Percentiles rank a stretch among this genome's conserved stretches.
phyloP scores from a whole-genome alignment of 2,329 filamentous ascomycete species.

The Penicillium brevicompactum region DNA sequence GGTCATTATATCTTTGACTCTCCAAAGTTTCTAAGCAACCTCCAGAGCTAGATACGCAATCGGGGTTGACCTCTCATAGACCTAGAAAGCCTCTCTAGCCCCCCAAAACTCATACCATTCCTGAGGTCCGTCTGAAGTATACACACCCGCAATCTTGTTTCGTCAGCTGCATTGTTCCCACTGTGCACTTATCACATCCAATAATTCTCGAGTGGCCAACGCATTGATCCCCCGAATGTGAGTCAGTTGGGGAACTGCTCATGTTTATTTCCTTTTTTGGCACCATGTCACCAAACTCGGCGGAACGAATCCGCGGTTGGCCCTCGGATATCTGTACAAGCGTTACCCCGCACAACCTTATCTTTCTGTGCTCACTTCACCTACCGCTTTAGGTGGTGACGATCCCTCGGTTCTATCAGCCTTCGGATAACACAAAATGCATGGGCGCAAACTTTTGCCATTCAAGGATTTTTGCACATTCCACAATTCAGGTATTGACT shows the following conservation, averaged over 20 bases:
- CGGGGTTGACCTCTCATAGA: no score
- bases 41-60: no score
- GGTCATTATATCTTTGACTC: no score
- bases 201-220: background rate
- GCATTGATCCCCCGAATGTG: background rate
- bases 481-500: no score
- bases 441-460: background rate
- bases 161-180: background rate
- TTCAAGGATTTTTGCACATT: background rate
- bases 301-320: background rate
- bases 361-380: background rate
- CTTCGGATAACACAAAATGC: no score
- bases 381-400: background rate
- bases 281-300: background rate
- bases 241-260: background rate
- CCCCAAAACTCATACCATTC: background rate
- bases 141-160: background rate
- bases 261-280: background rate
- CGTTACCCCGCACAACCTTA: background rate
- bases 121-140: no score
- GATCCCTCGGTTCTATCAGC: background rate
- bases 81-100: no score
- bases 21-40: no score
- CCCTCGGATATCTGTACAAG: background rate
- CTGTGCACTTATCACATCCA: background rate